Evolutionary conservation across 1,284 basidiomycete genomes (phyloP).

Genomic region (Leccinum angustisporum): DNA sequence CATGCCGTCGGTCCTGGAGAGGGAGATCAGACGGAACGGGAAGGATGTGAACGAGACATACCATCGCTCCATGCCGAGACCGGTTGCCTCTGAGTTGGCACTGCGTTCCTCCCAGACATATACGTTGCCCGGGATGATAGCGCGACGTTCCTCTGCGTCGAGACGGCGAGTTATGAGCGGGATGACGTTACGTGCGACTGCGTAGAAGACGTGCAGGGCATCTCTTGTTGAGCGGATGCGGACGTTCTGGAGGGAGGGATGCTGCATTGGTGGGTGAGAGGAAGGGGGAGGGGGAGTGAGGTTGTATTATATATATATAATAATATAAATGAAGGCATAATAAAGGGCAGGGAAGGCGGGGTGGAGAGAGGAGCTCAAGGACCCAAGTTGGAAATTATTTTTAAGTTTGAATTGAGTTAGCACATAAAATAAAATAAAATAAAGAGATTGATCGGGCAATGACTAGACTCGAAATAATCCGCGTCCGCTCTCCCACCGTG

Average conservation of each 20-base stretch:
- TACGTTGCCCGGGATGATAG: slow-evolving; percentile 68
- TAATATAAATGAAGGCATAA: slow-evolving; percentile 18
- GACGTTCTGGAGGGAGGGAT: slow-evolving; percentile 69
- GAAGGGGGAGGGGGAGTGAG: slow-evolving; percentile 11
- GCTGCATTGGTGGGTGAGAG: slow-evolving; percentile 48
- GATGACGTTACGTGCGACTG: slow-evolving; percentile 62
- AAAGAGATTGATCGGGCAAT: not conserved
- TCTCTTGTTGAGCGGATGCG: slow-evolving; percentile 76
- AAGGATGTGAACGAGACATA: slow-evolving; percentile 34
- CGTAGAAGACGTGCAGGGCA: slow-evolving; percentile 76
- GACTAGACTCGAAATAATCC: not conserved
- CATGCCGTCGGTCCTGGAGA: not conserved
- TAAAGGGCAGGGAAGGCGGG: slow-evolving; percentile 14
- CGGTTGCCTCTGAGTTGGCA: slow-evolving; percentile 72
- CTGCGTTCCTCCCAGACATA: slow-evolving; percentile 86
- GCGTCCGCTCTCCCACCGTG: not conserved
- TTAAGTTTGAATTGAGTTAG: slow-evolving; percentile 42
- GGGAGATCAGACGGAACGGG: not conserved
- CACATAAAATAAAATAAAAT: not conserved
- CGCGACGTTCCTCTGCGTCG: slow-evolving; percentile 70
- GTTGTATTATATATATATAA: slow-evolving; percentile 26
- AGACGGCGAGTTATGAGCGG: slow-evolving; percentile 76
- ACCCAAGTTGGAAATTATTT: slow-evolving; percentile 29
- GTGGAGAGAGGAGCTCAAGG: slow-evolving; percentile 17
- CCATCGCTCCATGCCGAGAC: slow-evolving; percentile 81